Evolutionary conservation across 768 basidiomycete species (phyloP).

Genomic region (Lentinus tigrinus): DNA sequence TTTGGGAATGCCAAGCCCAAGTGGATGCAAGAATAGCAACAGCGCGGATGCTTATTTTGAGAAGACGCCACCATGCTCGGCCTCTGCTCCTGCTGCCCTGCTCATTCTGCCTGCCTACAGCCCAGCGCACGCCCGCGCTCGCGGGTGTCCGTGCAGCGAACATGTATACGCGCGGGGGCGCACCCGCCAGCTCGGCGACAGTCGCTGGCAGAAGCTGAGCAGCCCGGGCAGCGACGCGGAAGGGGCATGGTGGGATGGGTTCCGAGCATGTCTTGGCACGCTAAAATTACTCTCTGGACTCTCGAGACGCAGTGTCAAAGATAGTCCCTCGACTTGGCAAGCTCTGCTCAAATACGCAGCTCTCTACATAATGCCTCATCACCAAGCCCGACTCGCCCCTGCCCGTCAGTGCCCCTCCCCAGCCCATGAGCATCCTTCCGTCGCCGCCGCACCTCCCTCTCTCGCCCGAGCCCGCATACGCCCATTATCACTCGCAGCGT

Average conservation of each 20-base stretch:
- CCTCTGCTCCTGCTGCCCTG: not conserved
- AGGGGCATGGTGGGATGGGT: constrained; percentile 16
- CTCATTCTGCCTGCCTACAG: not conserved
- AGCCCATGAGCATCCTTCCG: constrained; percentile 28
- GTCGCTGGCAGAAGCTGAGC: not conserved
- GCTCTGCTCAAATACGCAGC: constrained; percentile 38
- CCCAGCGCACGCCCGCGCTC: no score
- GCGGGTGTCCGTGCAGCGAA: no score
- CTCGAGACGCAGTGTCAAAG: constrained; percentile 37
- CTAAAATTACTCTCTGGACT: constrained; percentile 37
- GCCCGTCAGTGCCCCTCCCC: not conserved
- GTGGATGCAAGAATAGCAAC: constrained; percentile 14
- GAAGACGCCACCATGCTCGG: constrained; percentile 14
- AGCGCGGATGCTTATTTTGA: constrained; percentile 19
- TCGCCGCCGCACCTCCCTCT: constrained; percentile 26
- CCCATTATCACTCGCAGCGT: constrained; percentile 5
- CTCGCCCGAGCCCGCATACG: constrained; percentile 11
- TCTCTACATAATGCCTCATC: constrained; percentile 20
- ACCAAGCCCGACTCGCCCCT: constrained; percentile 6
- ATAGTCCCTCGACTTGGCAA: constrained; percentile 45
- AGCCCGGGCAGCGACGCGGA: constrained; percentile 3
- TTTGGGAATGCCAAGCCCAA: constrained; percentile 21
- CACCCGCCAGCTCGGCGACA: no score
- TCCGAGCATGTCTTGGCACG: constrained; percentile 37
- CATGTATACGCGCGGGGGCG: no score